Percentiles rank a stretch among this genome's conserved stretches.
Conservation (phyloP, 441 rosid species). For the Eruca vesicaria region DNA sequence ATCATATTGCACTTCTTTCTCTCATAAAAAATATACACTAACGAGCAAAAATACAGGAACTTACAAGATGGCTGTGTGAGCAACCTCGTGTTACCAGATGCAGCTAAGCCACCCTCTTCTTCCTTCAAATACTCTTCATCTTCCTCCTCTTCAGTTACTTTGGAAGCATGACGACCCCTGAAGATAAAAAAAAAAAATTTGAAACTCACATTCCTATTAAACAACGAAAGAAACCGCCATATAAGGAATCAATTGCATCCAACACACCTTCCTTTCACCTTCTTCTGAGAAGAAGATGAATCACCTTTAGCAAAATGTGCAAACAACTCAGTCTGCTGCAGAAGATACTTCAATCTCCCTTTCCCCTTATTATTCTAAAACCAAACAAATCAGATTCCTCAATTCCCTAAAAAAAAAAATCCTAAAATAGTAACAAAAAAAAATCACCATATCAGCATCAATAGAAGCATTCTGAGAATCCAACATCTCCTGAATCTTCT, state of each 20-base stretch:
- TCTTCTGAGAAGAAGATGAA: too few relatives aligned
- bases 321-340: too few relatives aligned
- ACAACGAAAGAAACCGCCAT: neutral
- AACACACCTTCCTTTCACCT: too few relatives aligned
- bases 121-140: constrained; percentile 95
- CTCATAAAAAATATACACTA: neutral
- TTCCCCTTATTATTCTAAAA: constrained; percentile 74
- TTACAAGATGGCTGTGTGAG: constrained; percentile 91
- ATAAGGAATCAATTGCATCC: neutral
- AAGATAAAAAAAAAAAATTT: neutral
- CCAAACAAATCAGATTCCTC: constrained; percentile 1
- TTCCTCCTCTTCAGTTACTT: constrained; percentile 79
- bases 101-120: constrained; percentile 79
- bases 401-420: neutral
- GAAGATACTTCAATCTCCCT: too few relatives aligned
- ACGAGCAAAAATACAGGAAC: constrained; percentile 17
- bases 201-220: neutral
- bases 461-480: constrained; percentile 92
- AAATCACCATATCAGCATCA: constrained; percentile 86
- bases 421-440: neutral
- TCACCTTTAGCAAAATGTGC: too few relatives aligned
- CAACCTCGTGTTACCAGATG: constrained; percentile 81
- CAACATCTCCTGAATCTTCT: constrained; percentile 90
- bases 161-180: constrained; percentile 56
- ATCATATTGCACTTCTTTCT: neutral